These are phyloP conservation scores for Xylaria sp. DNA, from an alignment of 2,329 filamentous ascomycete genomes.

Conservation along the genomic window DNA sequence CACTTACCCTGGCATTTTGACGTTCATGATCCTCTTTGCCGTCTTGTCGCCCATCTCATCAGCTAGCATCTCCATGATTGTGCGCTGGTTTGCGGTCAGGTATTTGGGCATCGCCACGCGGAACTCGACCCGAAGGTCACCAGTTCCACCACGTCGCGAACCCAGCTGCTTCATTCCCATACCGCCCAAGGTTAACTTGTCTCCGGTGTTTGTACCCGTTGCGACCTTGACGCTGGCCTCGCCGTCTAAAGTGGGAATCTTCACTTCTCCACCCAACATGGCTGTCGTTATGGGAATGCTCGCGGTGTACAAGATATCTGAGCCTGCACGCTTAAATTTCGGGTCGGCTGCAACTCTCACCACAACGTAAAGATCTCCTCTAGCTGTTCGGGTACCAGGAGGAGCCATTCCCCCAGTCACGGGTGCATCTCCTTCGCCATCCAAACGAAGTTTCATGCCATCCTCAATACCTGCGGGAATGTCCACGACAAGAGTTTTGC, in stretches of 20 bases:
- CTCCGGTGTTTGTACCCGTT: constrained; percentile 91
- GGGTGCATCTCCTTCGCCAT: constrained; percentile 88
- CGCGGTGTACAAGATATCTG: constrained; percentile 93
- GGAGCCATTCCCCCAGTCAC: constrained; percentile 76
- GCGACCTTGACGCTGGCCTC: constrained; percentile 90
- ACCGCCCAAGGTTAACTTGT: constrained; percentile 86
- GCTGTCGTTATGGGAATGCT: constrained; percentile 93
- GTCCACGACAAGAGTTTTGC: constrained; percentile 85
- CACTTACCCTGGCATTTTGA: constrained; percentile 67
- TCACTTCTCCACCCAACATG: constrained; percentile 88
- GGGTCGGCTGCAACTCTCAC: constrained; percentile 90
- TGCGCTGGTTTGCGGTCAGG: constrained; percentile 88
- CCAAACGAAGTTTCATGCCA: constrained; percentile 89
- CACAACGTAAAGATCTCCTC: constrained; percentile 90
- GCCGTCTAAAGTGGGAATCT: constrained; percentile 88
- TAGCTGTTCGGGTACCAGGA: constrained; percentile 71
- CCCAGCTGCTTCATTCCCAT: constrained; percentile 94
- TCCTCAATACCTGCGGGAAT: constrained; percentile 97
- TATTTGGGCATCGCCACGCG: constrained; percentile 96
- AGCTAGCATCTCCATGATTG: constrained; percentile 92
- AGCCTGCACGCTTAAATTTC: constrained; percentile 87
- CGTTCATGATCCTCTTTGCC: constrained; percentile 92
- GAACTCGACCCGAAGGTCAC: constrained; percentile 94
- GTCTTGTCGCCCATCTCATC: constrained; percentile 95
- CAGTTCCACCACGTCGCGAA: constrained; percentile 72